Evolutionary conservation across 139 green algal genomes (phyloP), one percentile per base, ranked within the genome.

Genomic region (Chlorella vulgaris): DNA sequence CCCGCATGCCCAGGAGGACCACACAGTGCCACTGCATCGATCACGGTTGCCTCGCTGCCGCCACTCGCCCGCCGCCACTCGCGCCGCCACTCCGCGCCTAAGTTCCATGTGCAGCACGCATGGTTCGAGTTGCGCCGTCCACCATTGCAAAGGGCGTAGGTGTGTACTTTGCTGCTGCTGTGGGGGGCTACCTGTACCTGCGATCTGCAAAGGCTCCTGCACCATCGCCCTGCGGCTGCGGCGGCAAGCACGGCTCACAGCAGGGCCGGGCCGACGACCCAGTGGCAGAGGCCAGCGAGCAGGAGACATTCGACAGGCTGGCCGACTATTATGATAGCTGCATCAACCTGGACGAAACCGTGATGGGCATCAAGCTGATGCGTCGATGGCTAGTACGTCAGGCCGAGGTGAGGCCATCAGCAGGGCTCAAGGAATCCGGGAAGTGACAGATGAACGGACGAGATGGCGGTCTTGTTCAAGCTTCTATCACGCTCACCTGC

Each of bases 341-440:
- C 7, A 83, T 94, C n/a, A 79, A 84, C 4, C 73, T 53, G 19
- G 90, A 94, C 43, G 90, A 94, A 62, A 81, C 51, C 0, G 71
- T 91, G 24, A 92, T 94, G 89, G 84, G 87, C 1, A 78, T 93
- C 42, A 86, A 83, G n/a, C 65, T 91, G 42, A 65, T 94, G 55
- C 80, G 90, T 0, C 83, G 83, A 42, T 89, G 82, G 80, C 73
- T 91, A 7, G 40, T 93, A 33, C 53, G 69, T n/a, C 58, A 88
- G 35, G 86, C 83, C 13, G 51, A 89, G 89, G 87, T 89, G 43
- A 21, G 35, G 5, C 7, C 13, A 18, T 33, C 13, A 51, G 65
- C 33, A 2, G 7, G 31, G 24, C 24, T 43, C n/a, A n/a, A n/a
- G n/a, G n/a, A n/a, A n/a, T n/a, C n/a, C 13, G 33, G 33, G 3